phyloP scores from a whole-genome alignment of 2,329 filamentous ascomycete genomes.

The Ophiostoma pallidulum region DNA sequence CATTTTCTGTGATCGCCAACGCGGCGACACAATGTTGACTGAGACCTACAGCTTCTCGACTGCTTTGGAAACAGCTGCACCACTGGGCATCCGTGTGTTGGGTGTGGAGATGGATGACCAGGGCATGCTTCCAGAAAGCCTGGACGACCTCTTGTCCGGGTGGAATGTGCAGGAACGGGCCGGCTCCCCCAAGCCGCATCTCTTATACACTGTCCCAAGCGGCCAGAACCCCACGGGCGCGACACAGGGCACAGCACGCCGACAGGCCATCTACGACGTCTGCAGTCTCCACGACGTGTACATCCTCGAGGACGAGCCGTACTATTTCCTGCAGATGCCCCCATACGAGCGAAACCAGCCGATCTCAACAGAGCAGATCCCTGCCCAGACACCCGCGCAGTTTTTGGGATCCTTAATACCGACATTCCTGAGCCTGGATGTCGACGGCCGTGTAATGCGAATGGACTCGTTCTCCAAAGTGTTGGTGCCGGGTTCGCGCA shows the following conservation, averaged over 20 bases:
- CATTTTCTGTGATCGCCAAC: slow-evolving; percentile 62
- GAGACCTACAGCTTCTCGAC: slow-evolving; percentile 90
- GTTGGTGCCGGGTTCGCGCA: slow-evolving; percentile 67
- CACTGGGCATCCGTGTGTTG: slow-evolving; percentile 42
- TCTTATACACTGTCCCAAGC: slow-evolving; percentile 56
- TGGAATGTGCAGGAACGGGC: slow-evolving; percentile 39
- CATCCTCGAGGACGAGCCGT: slow-evolving; percentile 89
- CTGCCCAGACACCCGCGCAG: slow-evolving; percentile 35
- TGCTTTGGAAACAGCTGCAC: slow-evolving; percentile 47
- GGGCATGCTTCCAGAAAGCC: slow-evolving; percentile 40
- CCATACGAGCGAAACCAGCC: slow-evolving; percentile 52
- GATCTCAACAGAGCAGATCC: slow-evolving; percentile 17
- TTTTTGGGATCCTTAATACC: slow-evolving; percentile 69
- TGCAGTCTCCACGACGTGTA: slow-evolving; percentile 76
- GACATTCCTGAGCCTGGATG: slow-evolving; percentile 68
- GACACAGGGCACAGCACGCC: slow-evolving; percentile 60
- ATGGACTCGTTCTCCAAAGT: slow-evolving; percentile 94
- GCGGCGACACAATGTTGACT: slow-evolving; percentile 69
- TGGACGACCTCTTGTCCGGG: slow-evolving; percentile 40
- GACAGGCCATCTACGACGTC: slow-evolving; percentile 64
- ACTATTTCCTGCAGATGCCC: slow-evolving; percentile 88
- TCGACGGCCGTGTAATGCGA: slow-evolving; percentile 79
- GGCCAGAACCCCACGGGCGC: slow-evolving; percentile 89
- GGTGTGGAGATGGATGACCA: slow-evolving; percentile 44
- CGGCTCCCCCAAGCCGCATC: slow-evolving; percentile 40